A percentile compares a stretch with the other conserved stretches of the same genome.
Evolutionary conservation across 2,329 filamentous ascomycete species (phyloP).

Genomic region (Alternaria sp.): DNA sequence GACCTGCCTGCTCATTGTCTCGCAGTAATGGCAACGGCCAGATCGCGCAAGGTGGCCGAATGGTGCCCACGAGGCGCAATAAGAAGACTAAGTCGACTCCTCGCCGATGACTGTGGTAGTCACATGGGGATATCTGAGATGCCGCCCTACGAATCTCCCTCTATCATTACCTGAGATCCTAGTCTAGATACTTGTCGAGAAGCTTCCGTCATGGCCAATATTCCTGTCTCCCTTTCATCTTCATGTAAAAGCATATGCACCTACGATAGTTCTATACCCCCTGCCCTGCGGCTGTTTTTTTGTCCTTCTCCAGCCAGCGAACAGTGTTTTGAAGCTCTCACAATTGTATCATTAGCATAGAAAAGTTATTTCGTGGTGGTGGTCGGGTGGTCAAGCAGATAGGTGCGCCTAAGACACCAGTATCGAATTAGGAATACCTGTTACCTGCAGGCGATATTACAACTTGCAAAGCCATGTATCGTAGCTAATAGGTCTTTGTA

Average conservation of each 20-base stretch:
- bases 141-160: not conserved
- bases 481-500: too few relatives aligned
- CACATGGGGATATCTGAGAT: not conserved
- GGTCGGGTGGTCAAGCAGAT: not conserved
- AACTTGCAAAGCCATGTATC: too few relatives aligned
- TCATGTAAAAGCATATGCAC: constrained; percentile 7
- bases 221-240: not conserved
- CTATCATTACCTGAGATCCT: too few relatives aligned
- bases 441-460: too few relatives aligned
- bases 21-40: constrained; percentile 66
- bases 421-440: too few relatives aligned
- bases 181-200: not conserved
- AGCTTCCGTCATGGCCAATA: not conserved
- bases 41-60: constrained; percentile 65
- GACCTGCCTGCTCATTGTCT: constrained; percentile 87
- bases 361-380: not conserved
- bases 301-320: not conserved
- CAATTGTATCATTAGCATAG: not conserved
- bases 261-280: constrained; percentile 19
- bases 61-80: constrained; percentile 50
- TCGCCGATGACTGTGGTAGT: constrained; percentile 14
- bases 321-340: too few relatives aligned
- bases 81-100: constrained; percentile 38
- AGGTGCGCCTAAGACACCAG: not conserved
- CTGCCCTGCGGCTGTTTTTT: constrained; percentile 6